Base-by-base conservation (phyloP, 108 stramenopile genomes). In the Aurantiochytrium sp. region DNA sequence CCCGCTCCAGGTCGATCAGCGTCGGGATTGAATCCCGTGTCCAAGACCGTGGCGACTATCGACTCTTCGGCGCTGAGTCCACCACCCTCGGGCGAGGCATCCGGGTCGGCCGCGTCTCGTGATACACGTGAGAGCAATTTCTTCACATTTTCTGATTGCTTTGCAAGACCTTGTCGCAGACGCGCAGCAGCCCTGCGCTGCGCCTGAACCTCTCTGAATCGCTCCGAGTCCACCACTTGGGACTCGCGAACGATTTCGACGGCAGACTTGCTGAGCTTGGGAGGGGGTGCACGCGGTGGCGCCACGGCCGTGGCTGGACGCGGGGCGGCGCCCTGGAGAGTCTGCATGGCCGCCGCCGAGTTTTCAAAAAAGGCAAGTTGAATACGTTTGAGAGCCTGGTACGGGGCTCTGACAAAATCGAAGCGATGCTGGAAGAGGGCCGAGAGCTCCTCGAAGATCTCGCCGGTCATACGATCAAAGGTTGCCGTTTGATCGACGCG, bases 381-480 rank as follows among this genome's bases (percentile, higher is more conserved):
- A n/a, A 47, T 51, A 25, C 49, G 49, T n/a, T 83, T 83, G 23
- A 83, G 51, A 12, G 73, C 73, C 51, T 83, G 73, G 28, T 83
- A 83, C n/a, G 73, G 73, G 10, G 73, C 4, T n/a, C 73, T 47
- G 10, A 83, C 73, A 83, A 83, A 53, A 44, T 83, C 73, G 28
- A 83, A 83, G 49, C 73, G 73, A 44, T 51, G 51, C 5, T 21
- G 73, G 51, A 83, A 83, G 44, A 83, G 51, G 5, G 73, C 73
- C n/a, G 73, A 51, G 51, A 83, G 73, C 51, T 83, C 73, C 28
- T 83, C 73, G 73, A 83, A 83, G n/a, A 83, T 0, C n/a, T 83
- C 73, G 19, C 73, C 45, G n/a, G 73, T 83, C 49, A 83, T 47
- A 1, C 28, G 49, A 18, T 83, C 73, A 12, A 83, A 44, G 12